phyloP scores from a whole-genome alignment of 2,329 filamentous ascomycete genomes.

The Graphilbum fragrans region DNA sequence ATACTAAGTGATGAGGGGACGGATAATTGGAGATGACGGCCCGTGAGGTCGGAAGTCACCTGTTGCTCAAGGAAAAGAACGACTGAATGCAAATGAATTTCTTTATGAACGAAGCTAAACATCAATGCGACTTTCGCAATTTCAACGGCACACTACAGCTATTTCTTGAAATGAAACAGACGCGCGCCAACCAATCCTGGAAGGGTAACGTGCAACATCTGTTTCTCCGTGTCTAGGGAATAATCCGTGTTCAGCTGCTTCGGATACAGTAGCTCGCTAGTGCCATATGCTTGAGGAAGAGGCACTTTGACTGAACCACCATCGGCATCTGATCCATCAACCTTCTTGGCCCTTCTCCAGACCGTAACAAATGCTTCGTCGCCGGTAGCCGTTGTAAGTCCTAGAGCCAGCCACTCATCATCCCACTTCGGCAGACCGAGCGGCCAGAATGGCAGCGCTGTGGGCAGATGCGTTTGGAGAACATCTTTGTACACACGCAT shows the following conservation, averaged over 20 bases:
- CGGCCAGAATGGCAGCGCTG: slow-evolving; percentile 18
- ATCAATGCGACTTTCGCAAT: too few species aligned
- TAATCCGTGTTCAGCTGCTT: not conserved
- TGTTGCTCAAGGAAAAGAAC: too few species aligned
- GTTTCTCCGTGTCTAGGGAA: not conserved
- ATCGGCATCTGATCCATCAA: too few species aligned
- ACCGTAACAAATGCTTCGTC: not conserved
- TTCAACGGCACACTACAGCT: too few species aligned
- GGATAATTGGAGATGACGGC: too few species aligned
- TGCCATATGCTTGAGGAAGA: not conserved
- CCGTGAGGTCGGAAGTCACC: too few species aligned
- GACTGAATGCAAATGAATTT: too few species aligned
- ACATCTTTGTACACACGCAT: slow-evolving; percentile 19
- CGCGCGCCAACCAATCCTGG: not conserved
- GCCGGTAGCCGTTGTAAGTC: slow-evolving; percentile 9
- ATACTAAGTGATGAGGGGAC: too few species aligned
- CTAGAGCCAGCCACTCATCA: slow-evolving; percentile 18
- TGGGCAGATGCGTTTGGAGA: slow-evolving; percentile 10
- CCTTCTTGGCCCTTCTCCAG: not conserved
- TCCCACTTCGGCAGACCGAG: slow-evolving; percentile 19
- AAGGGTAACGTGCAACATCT: not conserved
- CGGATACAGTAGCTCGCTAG: not conserved
- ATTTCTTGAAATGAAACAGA: not conserved
- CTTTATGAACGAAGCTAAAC: too few species aligned
- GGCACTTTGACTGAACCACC: too few species aligned